phyloP scores from a whole-genome alignment of 2,329 filamentous ascomycete species.

The Pseudofabraea citricarpa region DNA sequence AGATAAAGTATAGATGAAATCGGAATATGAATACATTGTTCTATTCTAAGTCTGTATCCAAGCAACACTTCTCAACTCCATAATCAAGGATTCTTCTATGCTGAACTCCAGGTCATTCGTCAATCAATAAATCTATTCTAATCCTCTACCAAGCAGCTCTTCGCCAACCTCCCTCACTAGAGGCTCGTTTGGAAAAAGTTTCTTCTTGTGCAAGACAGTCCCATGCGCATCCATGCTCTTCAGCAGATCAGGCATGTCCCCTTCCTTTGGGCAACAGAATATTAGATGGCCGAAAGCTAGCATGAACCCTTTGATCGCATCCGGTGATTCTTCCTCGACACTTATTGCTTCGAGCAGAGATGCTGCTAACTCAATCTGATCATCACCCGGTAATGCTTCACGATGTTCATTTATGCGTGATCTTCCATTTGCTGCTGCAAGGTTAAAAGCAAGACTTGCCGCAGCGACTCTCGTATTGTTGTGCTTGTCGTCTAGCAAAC shows the following conservation, averaged over 20 bases:
- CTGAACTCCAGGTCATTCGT: no score
- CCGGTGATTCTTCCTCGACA: conserved; percentile 55
- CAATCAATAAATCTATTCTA: no score
- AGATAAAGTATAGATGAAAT: no score
- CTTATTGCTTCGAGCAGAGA: conserved; percentile 70
- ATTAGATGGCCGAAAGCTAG: conserved; percentile 71
- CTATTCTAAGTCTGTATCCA: no score
- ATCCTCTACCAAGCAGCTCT: conserved; percentile 34
- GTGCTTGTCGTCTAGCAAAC: conserved; percentile 73
- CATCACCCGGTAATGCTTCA: conserved; percentile 59
- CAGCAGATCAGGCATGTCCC: conserved; percentile 77
- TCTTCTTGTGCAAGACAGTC: conserved; percentile 54
- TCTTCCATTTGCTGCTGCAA: conserved; percentile 66
- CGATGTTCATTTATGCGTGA: conserved; percentile 51
- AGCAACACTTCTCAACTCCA: no score
- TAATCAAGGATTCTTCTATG: no score
- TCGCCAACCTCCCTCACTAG: conserved; percentile 47
- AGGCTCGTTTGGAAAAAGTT: conserved; percentile 50
- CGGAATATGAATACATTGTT: no score
- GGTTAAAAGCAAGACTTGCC: conserved; percentile 77
- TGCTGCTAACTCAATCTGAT: conserved; percentile 78
- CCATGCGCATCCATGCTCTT: conserved; percentile 69
- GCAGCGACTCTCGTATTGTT: conserved; percentile 74
- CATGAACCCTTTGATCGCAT: conserved; percentile 73
- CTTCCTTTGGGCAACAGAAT: conserved; percentile 64